Base-by-base conservation (phyloP, 768 basidiomycete genomes). In the Russula sp. region DNA sequence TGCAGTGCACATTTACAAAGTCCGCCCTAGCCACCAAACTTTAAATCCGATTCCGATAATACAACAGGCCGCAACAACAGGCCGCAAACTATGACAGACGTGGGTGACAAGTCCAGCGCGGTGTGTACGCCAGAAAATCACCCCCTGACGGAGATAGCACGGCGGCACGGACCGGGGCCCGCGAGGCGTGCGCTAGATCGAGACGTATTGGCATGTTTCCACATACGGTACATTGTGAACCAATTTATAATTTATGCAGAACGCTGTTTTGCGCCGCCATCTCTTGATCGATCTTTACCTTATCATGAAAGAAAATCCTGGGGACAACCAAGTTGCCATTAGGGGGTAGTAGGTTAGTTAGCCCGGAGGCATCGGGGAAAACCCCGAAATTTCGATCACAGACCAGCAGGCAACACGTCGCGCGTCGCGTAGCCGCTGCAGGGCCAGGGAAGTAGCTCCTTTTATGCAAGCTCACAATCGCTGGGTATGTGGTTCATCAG, bases 11-110 rank as follows among this genome's bases (percentile, higher is more conserved):
- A 39, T 53, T 60, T 31, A 11, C 4, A 27, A 8, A 42, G 4
- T 27, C 49, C 20, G 34, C 48, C 11, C 50, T 39, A 27, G 50
- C 50, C 52, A 54, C 59, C 37, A 61, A 61, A 54, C 59, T 54
- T 47, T 18, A 60, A 61, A 31, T 10, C 7, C 22, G 32, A 27
- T 9, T 22, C 22, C 22, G 13, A 31, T 27, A 58, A 47, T 47
- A 31, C 16, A 16, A 27, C 39, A 54, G 39, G 53, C 39, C 53
- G 44, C 27, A 56, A 31, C 16, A 16, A 27, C 39, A 54, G 39
- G 53, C 39, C 53, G 44, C 27, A 56, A 45, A 48, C 20, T 13
- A 20, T 37, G 45, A 48, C 56, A 48, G 20, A 34, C 31, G n/a
- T 32, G 27, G 45, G 22, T 11, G 11, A 13, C 27, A 39, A 20